Conservation (phyloP, 352 stramenopile species). For the Blastocystis sp. region DNA sequence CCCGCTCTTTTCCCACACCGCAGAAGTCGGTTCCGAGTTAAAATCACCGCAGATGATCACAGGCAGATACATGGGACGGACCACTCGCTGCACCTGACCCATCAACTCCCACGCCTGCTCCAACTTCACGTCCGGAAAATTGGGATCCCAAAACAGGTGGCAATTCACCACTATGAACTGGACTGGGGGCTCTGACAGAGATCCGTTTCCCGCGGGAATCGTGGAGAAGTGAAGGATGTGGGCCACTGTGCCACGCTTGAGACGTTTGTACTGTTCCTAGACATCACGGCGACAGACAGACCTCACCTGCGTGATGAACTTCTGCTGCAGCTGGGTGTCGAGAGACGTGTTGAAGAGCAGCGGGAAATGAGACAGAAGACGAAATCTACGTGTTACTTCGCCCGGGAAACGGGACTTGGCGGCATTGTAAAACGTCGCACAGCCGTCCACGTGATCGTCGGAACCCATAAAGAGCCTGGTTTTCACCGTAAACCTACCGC, state of each 20-base stretch:
- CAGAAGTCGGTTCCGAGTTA: conserved; percentile 89
- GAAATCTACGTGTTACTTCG: not conserved
- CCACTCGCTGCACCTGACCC: conserved; percentile 71
- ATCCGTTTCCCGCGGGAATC: not conserved
- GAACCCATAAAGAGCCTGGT: conserved; percentile 90
- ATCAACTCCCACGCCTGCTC: conserved; percentile 85
- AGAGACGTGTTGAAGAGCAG: conserved; percentile 92
- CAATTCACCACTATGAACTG: conserved; percentile 89
- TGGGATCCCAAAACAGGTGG: conserved; percentile 95
- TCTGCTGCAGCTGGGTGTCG: conserved; percentile 68
- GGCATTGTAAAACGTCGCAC: conserved; percentile 92
- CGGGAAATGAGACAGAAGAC: conserved; percentile 63
- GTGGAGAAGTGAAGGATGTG: conserved; percentile 79
- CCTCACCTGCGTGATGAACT: conserved; percentile 69
- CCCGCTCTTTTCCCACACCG: conserved; percentile 86
- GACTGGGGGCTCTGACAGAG: not conserved
- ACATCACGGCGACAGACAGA: conserved; percentile 68
- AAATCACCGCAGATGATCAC: conserved; percentile 96
- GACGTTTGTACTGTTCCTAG: conserved; percentile 68
- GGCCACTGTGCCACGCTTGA: conserved; percentile 93
- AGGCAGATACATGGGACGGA: conserved; percentile 67
- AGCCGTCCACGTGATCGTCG: conserved; percentile 93
- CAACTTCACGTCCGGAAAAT: conserved; percentile 96
- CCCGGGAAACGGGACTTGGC: conserved; percentile 72
- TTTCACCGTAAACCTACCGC: conserved; percentile 83